Evolutionary conservation across 2,329 filamentous ascomycete genomes (phyloP), one percentile per base, ranked within the genome.

Genomic region (Rhinocladiella mackenziei): DNA sequence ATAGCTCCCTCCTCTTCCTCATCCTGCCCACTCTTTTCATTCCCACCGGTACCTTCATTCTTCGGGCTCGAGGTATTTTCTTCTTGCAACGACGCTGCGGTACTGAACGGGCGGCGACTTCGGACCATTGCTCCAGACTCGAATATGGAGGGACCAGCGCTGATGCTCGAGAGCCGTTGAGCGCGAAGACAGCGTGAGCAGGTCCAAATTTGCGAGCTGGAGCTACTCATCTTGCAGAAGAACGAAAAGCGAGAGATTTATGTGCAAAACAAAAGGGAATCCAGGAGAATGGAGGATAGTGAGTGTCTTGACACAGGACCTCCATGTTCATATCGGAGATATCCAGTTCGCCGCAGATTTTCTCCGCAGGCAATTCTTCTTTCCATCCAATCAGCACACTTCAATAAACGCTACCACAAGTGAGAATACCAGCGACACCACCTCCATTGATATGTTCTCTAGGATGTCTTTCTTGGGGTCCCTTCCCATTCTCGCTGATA

Each of bases 1-100:
- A 83, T 75, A 14, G 78, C 77, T 4, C 78, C 76, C 45, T 73
- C 62, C 41, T 70, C 63, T 32, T 67, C 52, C 20, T 34, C 42
- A 44, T 50, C 40, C 23, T 26, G 39, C 10, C 26, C 22, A 25
- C 29, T 22, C 13, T 40, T 22, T 13, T 31, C 22, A 25, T 31
- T 22, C 13, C 37, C 19, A 17, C 3, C 14, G 5, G 14, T 11
- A 20, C 10, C 22, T 13, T 22, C 28, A 6, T 23, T 7, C 20
- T 41, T 32, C 5, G 37, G 17, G 2, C 31, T 29, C 3, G 44
- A 25, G 19, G 45, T n/a, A 17, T 38, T 36, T 13, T 51, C 40
- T 5, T 41, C 40, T 6, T 25, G 26, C 14, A 36, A 7, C 14
- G 18, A 2, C 14, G 39, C 29, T 2, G 45, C 38, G 22, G 42